Conservation (phyloP, 352 stramenopile genomes). For the Elongisporangium anandrum region DNA sequence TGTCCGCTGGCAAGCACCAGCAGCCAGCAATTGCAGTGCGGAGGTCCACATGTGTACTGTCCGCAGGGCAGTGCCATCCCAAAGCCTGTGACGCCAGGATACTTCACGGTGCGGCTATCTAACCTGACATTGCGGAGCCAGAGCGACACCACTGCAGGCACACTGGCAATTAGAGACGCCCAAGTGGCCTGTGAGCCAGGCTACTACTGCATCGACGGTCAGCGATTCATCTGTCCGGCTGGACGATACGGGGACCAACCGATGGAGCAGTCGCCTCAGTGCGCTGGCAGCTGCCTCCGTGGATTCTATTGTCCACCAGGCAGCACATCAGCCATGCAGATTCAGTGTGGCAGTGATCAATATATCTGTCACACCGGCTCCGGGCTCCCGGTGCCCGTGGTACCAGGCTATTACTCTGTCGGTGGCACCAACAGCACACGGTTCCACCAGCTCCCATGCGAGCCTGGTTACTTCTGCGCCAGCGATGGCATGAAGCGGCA, state of each 20-base stretch:
- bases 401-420: slow-evolving; percentile 66
- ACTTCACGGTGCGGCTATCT: slow-evolving; percentile 45
- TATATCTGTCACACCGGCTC: slow-evolving; percentile 58
- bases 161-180: slow-evolving; percentile 28
- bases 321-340: slow-evolving; percentile 33
- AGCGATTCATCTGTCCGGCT: slow-evolving; percentile 48
- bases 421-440: slow-evolving; percentile 49
- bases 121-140: not conserved
- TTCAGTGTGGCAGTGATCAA: slow-evolving; percentile 33
- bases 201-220: slow-evolving; percentile 58
- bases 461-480: slow-evolving; percentile 71
- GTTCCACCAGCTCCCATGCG: slow-evolving; percentile 57
- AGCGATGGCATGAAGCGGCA: slow-evolving; percentile 48
- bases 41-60: slow-evolving; percentile 45
- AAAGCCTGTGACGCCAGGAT: slow-evolving; percentile 43
- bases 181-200: slow-evolving; percentile 62
- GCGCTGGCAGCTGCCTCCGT: slow-evolving; percentile 47
- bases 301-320: slow-evolving; percentile 65
- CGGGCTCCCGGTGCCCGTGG: slow-evolving; percentile 18
- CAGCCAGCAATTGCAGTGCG: slow-evolving; percentile 28
- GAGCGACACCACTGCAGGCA: slow-evolving; percentile 6
- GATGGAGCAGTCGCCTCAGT: slow-evolving; percentile 50
- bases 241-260: slow-evolving; percentile 44
- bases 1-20: slow-evolving; percentile 57
- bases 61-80: slow-evolving; percentile 53